phyloP scores from a whole-genome alignment of 768 basidiomycete species.

The Crucibulum laeve region DNA sequence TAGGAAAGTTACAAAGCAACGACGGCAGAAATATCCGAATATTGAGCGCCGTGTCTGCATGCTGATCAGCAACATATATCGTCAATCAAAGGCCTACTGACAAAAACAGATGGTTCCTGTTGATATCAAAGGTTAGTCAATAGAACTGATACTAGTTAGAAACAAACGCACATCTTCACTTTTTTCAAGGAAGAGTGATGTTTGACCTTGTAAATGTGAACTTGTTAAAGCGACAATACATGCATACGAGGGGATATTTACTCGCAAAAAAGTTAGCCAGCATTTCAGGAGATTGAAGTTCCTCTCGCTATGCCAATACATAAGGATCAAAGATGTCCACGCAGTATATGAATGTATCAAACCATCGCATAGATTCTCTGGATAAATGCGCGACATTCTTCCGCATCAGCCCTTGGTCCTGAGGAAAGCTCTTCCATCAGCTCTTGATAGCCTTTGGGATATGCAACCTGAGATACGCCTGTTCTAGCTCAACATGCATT shows the following conservation, averaged over 20 bases:
- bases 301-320: conserved; percentile 28
- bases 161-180: conserved; percentile 42
- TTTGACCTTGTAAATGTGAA: conserved; percentile 45
- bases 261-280: conserved; percentile 61
- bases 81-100: conserved; percentile 9
- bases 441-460: conserved; percentile 52
- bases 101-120: conserved; percentile 28
- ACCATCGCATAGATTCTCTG: conserved; percentile 37
- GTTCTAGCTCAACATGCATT: neutral
- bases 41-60: conserved; percentile 66
- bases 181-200: conserved; percentile 56
- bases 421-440: conserved; percentile 38
- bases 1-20: conserved; percentile 69
- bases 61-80: neutral
- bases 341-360: conserved; percentile 2
- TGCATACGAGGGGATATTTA: conserved; percentile 17
- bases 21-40: conserved; percentile 78
- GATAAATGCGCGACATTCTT: conserved; percentile 40
- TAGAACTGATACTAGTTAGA: neutral
- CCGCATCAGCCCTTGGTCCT: conserved; percentile 39
- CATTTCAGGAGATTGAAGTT: conserved; percentile 51
- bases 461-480: conserved; percentile 44
- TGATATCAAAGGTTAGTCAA: conserved; percentile 1
- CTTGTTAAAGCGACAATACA: neutral
- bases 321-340: neutral